phyloP scores from a whole-genome alignment of 306 rosid species.

The Dalbergia oliveri region DNA sequence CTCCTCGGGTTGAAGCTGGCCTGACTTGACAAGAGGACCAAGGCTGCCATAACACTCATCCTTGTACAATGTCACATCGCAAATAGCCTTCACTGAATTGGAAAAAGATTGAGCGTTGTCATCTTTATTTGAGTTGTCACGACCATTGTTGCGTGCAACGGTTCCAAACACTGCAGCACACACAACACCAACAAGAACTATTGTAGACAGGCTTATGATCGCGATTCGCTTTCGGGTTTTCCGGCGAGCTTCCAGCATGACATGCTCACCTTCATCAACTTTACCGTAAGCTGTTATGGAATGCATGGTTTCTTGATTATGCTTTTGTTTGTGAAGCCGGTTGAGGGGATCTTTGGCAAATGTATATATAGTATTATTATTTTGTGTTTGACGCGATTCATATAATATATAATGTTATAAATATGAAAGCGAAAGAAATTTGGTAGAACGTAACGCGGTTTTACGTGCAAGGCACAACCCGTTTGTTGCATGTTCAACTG shows the following conservation, averaged over 20 bases:
- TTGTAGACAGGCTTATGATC: slow-evolving; percentile 61
- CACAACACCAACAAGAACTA: slow-evolving; percentile 57
- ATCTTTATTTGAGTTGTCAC: slow-evolving; percentile 35
- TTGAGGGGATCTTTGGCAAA: not conserved
- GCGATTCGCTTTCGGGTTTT: slow-evolving; percentile 62
- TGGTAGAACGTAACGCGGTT: no score
- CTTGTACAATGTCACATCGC: slow-evolving; percentile 70
- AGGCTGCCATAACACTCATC: slow-evolving; percentile 65
- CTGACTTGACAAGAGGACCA: slow-evolving; percentile 44
- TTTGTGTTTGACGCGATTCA: no score
- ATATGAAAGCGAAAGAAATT: no score
- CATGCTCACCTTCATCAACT: slow-evolving; percentile 64
- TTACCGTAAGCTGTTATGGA: slow-evolving; percentile 59
- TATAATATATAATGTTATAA: no score
- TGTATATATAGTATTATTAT: not conserved
- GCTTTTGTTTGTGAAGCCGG: not conserved
- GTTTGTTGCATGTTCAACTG: no score
- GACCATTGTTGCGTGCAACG: not conserved
- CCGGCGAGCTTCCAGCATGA: slow-evolving; percentile 55
- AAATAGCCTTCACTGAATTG: slow-evolving; percentile 69
- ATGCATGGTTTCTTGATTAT: slow-evolving; percentile 48
- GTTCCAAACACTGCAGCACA: slow-evolving; percentile 60
- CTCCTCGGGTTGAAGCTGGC: slow-evolving; percentile 57
- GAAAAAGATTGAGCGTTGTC: slow-evolving; percentile 3
- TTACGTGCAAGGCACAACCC: no score